A percentile compares a stretch with the other conserved stretches of the same genome.
These are phyloP conservation scores for Lycium barbarum DNA, from an alignment of 257 asterid genomes.

Conservation along the genomic window DNA sequence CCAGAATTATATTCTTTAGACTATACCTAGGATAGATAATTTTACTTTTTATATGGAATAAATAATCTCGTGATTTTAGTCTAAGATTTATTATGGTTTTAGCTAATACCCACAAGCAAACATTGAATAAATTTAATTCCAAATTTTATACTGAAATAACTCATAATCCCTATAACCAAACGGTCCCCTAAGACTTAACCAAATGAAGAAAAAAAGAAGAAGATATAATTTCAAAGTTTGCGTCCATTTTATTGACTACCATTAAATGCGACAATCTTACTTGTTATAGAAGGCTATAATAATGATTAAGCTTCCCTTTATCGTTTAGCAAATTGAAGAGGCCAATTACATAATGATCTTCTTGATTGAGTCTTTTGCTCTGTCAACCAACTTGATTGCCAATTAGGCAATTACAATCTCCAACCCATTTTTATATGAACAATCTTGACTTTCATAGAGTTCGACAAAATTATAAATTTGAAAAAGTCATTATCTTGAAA, in stretches of 20 bases:
- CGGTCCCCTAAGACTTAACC: background rate
- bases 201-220: background rate
- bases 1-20: background rate
- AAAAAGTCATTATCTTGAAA: background rate
- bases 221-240: background rate
- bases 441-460: background rate
- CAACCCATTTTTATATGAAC: background rate
- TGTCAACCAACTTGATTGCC: background rate
- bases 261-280: background rate
- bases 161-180: background rate
- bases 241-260: background rate
- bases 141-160: no score
- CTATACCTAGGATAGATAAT: background rate
- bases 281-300: background rate
- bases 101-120: no score
- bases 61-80: no score
- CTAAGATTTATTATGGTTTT: no score
- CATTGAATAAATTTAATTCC: no score
- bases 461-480: background rate
- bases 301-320: background rate
- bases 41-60: no score
- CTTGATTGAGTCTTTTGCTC: background rate
- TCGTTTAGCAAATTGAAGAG: conserved; percentile 5
- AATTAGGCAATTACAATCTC: background rate
- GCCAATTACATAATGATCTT: background rate